These are phyloP conservation scores for Nephelium lappaceum DNA, from an alignment of 345 rosid genomes.

Conservation along the genomic window DNA sequence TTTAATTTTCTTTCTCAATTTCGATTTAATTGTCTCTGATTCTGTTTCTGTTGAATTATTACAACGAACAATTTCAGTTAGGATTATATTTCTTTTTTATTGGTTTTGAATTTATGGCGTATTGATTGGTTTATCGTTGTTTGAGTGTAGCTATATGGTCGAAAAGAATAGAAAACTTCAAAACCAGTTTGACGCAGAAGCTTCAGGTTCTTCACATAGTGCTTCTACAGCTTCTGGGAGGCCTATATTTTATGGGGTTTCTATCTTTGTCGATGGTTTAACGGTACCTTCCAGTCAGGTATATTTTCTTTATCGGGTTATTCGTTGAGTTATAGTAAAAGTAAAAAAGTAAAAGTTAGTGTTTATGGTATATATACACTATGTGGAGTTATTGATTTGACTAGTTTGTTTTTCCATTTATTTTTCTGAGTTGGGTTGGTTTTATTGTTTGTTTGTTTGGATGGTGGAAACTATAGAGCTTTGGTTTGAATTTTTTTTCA, in stretches of 20 bases:
- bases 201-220: slow-evolving; percentile 45
- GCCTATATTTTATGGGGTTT: slow-evolving; percentile 74
- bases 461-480: neutral
- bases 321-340: neutral
- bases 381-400: neutral
- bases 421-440: neutral
- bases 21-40: neutral
- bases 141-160: slow-evolving; percentile 67
- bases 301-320: slow-evolving; percentile 1
- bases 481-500: neutral
- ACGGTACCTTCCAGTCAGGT: slow-evolving; percentile 94
- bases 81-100: neutral
- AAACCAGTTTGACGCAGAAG: slow-evolving; percentile 66
- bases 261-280: slow-evolving; percentile 94
- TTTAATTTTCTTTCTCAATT: neutral
- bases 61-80: neutral
- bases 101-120: neutral
- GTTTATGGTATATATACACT: neutral
- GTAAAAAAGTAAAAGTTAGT: neutral
- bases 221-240: slow-evolving; percentile 45
- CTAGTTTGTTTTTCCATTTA: neutral
- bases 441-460: neutral
- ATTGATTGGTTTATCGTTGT: neutral
- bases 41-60: neutral
- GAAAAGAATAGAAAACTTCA: slow-evolving; percentile 86